Base-by-base conservation (phyloP, 2,329 filamentous ascomycete genomes). In the Sporothrix variecibatus region DNA sequence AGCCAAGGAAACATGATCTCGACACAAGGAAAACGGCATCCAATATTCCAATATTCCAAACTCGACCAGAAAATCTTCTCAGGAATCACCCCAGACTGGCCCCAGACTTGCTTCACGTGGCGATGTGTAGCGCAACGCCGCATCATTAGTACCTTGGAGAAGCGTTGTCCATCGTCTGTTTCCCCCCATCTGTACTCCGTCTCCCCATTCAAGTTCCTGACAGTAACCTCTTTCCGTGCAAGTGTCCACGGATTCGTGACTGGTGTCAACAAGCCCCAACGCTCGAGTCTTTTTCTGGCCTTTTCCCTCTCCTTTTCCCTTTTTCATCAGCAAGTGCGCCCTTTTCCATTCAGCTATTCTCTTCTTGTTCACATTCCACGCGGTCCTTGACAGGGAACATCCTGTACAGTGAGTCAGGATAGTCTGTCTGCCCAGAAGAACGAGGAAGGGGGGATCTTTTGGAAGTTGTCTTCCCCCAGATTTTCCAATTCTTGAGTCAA, bases 61-160 rank as follows among this genome's bases (percentile, higher is more conserved):
- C 28, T 6, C 23, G 43, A 49, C 51, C 51, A 26, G 9, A 56
- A 23, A n/a, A 28, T 28, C 23, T 20, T 49, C 17, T 20, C 51
- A 56, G 51, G 23, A 56, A 56, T 56, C 51, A 28, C 23, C 51
- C 51, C 51, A 56, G 51, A 26, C 3, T n/a, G 5, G n/a, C 51
- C 51, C n/a, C 51, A 26, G 51, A 56, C n/a, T 15, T 6, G 17
- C 53, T 28, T 58, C 2, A 15, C 17, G 23, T 53, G 49, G 49
- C 49, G 49, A 53, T 53, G 49, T 12, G 56, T 26, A 31, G 26
- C 56, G 26, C 56, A 58, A 17, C 3, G 56, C 56, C 26, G 56
- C 60, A 64, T 64, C 31, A 40, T 64, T 40, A 40, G 60, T 64
- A 34, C 31, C 58, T 64, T 40, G 34, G 26, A 58, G 56, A 58